phyloP scores from a whole-genome alignment of 2,329 filamentous ascomycete genomes.

The Ophiostoma australiae region DNA sequence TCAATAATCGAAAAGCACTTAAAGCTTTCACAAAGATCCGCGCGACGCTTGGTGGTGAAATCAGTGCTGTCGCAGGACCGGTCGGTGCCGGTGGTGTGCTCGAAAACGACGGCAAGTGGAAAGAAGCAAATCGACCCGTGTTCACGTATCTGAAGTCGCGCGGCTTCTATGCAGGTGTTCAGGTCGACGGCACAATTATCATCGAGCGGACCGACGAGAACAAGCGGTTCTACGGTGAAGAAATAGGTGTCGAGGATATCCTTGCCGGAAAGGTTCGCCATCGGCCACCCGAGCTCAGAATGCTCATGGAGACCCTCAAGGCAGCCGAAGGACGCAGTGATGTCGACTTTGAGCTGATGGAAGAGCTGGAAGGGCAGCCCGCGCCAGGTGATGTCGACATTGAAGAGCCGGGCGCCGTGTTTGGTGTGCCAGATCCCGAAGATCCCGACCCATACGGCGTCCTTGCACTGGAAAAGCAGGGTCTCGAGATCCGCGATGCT shows the following conservation, averaged over 20 bases:
- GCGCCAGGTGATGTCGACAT: conserved; percentile 37
- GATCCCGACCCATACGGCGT: conserved; percentile 40
- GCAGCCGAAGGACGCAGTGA: conserved; percentile 30
- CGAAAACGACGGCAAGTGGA: conserved; percentile 45
- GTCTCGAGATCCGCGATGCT: conserved; percentile 37
- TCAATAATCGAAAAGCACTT: conserved; percentile 71
- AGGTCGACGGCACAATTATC: conserved; percentile 69
- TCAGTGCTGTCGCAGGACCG: conserved; percentile 67
- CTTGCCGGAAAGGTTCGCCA: conserved; percentile 27
- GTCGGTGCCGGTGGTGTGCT: conserved; percentile 68
- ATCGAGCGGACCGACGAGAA: conserved; percentile 69
- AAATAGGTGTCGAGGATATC: conserved; percentile 27
- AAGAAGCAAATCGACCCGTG: conserved; percentile 40
- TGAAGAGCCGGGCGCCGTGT: conserved; percentile 32
- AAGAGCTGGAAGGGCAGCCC: conserved; percentile 35
- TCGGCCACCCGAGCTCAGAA: conserved; percentile 24
- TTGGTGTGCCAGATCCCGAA: conserved; percentile 37
- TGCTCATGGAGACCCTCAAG: conserved; percentile 29
- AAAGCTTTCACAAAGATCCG: conserved; percentile 71
- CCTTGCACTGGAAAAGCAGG: conserved; percentile 36
- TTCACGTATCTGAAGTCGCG: conserved; percentile 64
- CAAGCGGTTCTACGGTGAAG: conserved; percentile 60
- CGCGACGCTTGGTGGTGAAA: conserved; percentile 71
- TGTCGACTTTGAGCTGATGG: conserved; percentile 34
- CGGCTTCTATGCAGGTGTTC: conserved; percentile 66